phyloP scores from a whole-genome alignment of 2,329 filamentous ascomycete genomes.

The Fusarium tanahbumbuense region DNA sequence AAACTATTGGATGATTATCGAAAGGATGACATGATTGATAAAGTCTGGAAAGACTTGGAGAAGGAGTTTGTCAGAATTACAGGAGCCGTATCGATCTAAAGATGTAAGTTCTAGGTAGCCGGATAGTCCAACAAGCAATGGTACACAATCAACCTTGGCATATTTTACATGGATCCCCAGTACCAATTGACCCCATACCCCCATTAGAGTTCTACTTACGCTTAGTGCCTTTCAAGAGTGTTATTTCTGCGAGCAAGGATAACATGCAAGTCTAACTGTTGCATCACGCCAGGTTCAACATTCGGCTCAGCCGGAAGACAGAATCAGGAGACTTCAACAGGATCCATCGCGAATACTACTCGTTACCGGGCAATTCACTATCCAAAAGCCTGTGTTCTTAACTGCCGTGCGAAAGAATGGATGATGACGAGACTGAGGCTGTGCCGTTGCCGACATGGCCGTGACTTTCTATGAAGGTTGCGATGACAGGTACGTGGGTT shows the following conservation, averaged over 20 bases:
- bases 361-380: not conserved
- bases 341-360: constrained; percentile 2
- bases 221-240: not conserved
- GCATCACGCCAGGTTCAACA: not conserved
- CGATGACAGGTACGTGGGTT: constrained; percentile 6
- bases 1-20: constrained; percentile 30
- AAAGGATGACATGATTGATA: constrained; percentile 35
- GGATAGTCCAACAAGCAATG: too few relatives aligned
- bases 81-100: not conserved
- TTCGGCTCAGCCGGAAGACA: constrained; percentile 24
- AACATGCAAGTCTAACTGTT: not conserved
- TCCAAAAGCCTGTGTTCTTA: not conserved
- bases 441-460: constrained; percentile 1
- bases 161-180: not conserved
- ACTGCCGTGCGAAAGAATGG: not conserved
- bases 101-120: accelerated
- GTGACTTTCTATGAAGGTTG: not conserved
- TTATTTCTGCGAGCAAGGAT: not conserved
- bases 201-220: not conserved
- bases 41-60: constrained; percentile 41
- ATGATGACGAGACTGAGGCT: constrained; percentile 15
- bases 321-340: not conserved
- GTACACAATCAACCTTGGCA: not conserved
- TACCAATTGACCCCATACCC: not conserved
- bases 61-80: constrained; percentile 41